Evolutionary conservation across 257 asterid genomes (phyloP), one percentile per base, ranked within the genome.

Genomic region (Lantana camara): DNA sequence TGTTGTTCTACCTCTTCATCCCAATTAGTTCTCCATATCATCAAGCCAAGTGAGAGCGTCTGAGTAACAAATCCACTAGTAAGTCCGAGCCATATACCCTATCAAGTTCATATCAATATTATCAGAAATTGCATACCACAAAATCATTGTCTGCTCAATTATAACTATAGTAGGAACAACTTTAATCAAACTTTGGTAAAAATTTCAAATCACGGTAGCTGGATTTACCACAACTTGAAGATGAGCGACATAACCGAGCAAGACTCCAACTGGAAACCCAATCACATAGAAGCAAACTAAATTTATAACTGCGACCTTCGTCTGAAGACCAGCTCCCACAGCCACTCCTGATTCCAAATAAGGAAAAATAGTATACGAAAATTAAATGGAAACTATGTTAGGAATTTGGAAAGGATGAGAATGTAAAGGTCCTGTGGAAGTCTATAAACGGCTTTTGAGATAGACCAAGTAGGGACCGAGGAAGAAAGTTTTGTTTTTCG

Each of bases 51-150:
- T 19, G 87, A 75, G 47, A 70, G 59, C 0, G 90, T 75, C 48
- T 80, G 84, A 64, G 80, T 50, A 16, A 78, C 49, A 24, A 85
- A 57, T 22, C 90, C 94, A 57, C 77, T 48, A 0, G 75, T 74
- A 87, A 85, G 77, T 51, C 90, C 90, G 30, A 76, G 70, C 94
- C 90, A 85, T 74, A 83, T 80, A 40, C 87, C 94, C 91, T 84
- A 30, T n/a, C 1, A 54, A 62, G 19, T 5, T 40, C 40, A 56
- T 32, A 15, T 13, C 16, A 17, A 48, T n/a, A 35, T 2, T 30
- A 5, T 17, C 44, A 34, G 14, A 27, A 24, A 21, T 30, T 9
- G 9, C 56, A 27, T 60, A 17, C 4, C 15, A 35, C 17, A 54
- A 5, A 27, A 14, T 8, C 7, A 35, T 35, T 35, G 40, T 35